phyloP scores from a whole-genome alignment of 2,329 filamentous ascomycete species.

The Fusarium keratoplasticum region DNA sequence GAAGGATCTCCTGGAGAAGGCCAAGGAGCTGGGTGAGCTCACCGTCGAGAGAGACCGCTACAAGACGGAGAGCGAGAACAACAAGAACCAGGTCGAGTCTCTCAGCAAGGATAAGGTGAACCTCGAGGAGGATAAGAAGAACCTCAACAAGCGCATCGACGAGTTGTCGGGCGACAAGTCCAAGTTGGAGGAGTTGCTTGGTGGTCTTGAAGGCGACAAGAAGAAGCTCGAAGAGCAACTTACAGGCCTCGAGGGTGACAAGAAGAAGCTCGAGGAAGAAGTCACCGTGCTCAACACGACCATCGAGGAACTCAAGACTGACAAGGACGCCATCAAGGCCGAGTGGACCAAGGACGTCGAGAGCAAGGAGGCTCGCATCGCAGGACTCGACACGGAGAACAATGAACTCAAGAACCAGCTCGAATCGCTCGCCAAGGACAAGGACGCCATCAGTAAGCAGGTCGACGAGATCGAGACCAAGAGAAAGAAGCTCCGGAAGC shows the following conservation, averaged over 20 bases:
- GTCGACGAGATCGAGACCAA: constrained; percentile 39
- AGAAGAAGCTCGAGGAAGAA: constrained; percentile 35
- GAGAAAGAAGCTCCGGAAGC: constrained; percentile 42
- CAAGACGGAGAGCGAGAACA: constrained; percentile 31
- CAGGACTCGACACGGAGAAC: constrained; percentile 38
- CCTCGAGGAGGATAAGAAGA: constrained; percentile 41
- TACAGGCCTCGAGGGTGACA: constrained; percentile 13
- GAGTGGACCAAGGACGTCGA: constrained; percentile 37
- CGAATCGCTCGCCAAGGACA: constrained; percentile 40
- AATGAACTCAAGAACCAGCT: constrained; percentile 39
- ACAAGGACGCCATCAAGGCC: constrained; percentile 36
- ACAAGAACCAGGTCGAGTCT: constrained; percentile 35
- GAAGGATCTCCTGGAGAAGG: constrained; percentile 37
- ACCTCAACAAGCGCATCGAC: constrained; percentile 29
- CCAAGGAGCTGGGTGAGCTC: constrained; percentile 40
- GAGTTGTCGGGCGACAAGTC: constrained; percentile 32
- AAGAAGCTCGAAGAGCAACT: constrained; percentile 19
- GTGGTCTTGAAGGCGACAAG: constrained; percentile 37
- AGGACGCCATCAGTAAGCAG: constrained; percentile 36
- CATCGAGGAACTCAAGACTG: constrained; percentile 39
- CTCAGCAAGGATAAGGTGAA: constrained; percentile 33
- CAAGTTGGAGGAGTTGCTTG: constrained; percentile 34
- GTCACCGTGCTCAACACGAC: constrained; percentile 32
- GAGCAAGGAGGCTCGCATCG: constrained; percentile 38
- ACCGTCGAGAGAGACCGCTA: constrained; percentile 40